A percentile compares a stretch with the other conserved stretches of the same genome.
Evolutionary conservation across 108 stramenopile genomes (phyloP).

Genomic region (Cyclotella distinguenda): DNA sequence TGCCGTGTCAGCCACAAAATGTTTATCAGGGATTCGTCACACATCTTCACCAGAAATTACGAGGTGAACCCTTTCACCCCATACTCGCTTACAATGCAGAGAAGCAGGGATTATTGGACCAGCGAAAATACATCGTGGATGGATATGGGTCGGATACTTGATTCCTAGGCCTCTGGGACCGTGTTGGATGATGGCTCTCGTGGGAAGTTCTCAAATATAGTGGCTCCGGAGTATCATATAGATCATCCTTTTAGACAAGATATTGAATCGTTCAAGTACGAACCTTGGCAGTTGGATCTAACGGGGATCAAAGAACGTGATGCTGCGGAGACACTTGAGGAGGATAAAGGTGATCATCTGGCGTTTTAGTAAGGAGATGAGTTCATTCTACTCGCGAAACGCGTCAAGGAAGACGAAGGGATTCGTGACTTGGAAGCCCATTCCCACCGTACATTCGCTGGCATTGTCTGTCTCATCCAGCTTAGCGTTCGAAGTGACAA

Average conservation of each 20-base stretch:
- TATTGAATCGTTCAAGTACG: slow-evolving; percentile 64
- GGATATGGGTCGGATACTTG: slow-evolving; percentile 72
- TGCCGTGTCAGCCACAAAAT: slow-evolving; percentile 80
- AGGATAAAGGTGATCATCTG: slow-evolving; percentile 29
- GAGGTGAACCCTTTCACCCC: slow-evolving; percentile 66
- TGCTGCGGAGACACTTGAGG: slow-evolving; percentile 7
- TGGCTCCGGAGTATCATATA: slow-evolving; percentile 67
- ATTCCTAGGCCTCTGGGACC: slow-evolving; percentile 18
- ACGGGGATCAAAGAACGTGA: slow-evolving; percentile 10
- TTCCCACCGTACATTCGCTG: slow-evolving; percentile 89
- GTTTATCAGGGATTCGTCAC: slow-evolving; percentile 55
- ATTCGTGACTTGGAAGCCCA: slow-evolving; percentile 89
- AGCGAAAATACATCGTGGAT: slow-evolving; percentile 28
- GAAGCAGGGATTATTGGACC: slow-evolving; percentile 27
- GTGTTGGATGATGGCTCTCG: slow-evolving; percentile 3
- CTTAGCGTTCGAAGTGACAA: slow-evolving; percentile 57
- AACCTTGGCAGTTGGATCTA: slow-evolving; percentile 62
- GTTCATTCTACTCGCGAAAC: slow-evolving; percentile 48
- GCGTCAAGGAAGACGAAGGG: slow-evolving; percentile 26
- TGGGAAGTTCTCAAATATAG: slow-evolving; percentile 28
- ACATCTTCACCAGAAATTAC: slow-evolving; percentile 56
- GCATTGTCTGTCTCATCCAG: slow-evolving; percentile 97
- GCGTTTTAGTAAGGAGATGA: slow-evolving; percentile 84
- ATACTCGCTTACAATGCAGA: slow-evolving; percentile 24
- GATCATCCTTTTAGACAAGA: slow-evolving; percentile 68